Evolutionary conservation across 2,329 filamentous ascomycete genomes (phyloP), one percentile per base, ranked within the genome.

Genomic region (Fusarium nematophilum): DNA sequence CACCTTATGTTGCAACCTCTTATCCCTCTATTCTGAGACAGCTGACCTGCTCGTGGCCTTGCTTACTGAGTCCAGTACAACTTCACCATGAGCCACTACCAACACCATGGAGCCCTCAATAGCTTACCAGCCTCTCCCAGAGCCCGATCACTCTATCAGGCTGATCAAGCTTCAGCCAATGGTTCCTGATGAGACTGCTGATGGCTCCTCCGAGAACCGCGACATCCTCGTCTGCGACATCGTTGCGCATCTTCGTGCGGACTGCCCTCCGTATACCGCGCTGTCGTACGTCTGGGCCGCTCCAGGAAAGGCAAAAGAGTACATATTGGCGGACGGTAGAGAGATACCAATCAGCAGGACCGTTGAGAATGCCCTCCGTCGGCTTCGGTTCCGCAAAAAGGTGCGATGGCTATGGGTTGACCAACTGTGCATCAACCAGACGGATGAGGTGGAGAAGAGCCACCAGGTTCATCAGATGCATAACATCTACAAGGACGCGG

Each of bases 341-440:
- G 31, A 17, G 14, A 37, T 27, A 7, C 38, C 13, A 21, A 51
- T 29, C 21, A 55, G 25, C 7, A 14, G 18, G 10, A 34, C 17
- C 5, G 45, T 39, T 23, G 36, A 26, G 31, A 42, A 31, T 23
- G 44, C 25, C 1, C 45, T 30, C 14, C 45, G 44, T 14, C 44
- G 33, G 3, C 33, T 47, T 4, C 44, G 33, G 1, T 21, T 21
- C 17, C 25, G 25, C 4, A 9, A 23, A 3, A 29, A 38, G 15
- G 33, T 14, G 23, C 44, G 33, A 23, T 47, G 44, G 44, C 2
- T 47, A 3, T 62, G 58, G 58, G 25, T 62, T 3, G 58, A 62
- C 14, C 58, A 62, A 11, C 30, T 62, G 1, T 62, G 58, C 26
- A 62, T 62, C 39, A 59, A 62, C 29, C 58, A 62, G 15, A 9